Evolutionary conservation across 495 filamentous ascomycete genomes (phyloP).

Genomic region (Aspergillus conjunctus): DNA sequence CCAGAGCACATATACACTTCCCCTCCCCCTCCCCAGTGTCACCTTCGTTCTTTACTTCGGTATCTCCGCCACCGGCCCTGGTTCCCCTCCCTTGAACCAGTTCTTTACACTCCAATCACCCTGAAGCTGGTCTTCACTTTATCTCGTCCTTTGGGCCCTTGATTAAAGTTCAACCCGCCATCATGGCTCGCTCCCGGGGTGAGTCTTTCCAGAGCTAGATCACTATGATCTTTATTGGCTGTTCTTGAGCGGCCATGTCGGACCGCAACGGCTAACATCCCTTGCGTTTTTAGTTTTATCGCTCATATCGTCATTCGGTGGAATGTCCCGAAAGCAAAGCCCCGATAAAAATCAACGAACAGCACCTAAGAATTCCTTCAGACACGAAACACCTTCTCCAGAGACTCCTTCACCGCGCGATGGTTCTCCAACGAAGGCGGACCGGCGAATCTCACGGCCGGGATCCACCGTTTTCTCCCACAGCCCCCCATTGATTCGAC

Average conservation of each 20-base stretch:
- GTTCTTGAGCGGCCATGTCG: slow-evolving; percentile 1
- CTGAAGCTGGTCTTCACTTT: slow-evolving; percentile 21
- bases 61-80: not conserved
- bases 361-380: slow-evolving; percentile 28
- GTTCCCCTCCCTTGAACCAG: slow-evolving; percentile 7
- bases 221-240: slow-evolving; percentile 4
- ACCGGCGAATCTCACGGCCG: slow-evolving; percentile 52
- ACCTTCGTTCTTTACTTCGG: slow-evolving; percentile 11
- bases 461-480: slow-evolving; percentile 74
- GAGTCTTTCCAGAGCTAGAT: slow-evolving; percentile 25
- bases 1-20: slow-evolving; percentile 15
- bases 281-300: slow-evolving; percentile 58
- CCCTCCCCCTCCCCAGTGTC: slow-evolving; percentile 5
- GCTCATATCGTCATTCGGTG: slow-evolving; percentile 63
- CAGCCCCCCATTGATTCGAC: slow-evolving; percentile 84
- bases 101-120: not conserved
- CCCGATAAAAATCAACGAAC: slow-evolving; percentile 33
- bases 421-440: slow-evolving; percentile 34
- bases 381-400: slow-evolving; percentile 41
- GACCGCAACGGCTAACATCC: slow-evolving; percentile 21
- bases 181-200: slow-evolving; percentile 50
- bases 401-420: slow-evolving; percentile 41
- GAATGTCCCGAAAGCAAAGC: slow-evolving; percentile 37
- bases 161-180: slow-evolving; percentile 22
- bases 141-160: slow-evolving; percentile 9